These are phyloP conservation scores for Begonia loranthoides DNA, from an alignment of 306 rosid species.

Conservation along the genomic window DNA sequence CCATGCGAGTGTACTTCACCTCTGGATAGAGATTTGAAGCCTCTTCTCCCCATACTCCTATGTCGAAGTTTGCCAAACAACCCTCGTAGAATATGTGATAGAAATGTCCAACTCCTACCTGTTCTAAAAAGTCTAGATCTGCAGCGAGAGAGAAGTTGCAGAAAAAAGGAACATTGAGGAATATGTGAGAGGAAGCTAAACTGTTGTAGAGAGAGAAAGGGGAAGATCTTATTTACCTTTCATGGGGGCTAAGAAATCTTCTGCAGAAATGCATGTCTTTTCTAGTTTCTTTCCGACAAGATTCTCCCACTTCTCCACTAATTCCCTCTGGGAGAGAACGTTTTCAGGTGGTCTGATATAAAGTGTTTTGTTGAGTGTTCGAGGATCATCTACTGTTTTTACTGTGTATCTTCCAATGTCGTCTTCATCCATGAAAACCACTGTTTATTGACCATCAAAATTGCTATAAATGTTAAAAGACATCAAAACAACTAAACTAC, in stretches of 20 bases:
- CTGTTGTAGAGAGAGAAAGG: neutral
- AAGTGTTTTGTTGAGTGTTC: slow-evolving; percentile 70
- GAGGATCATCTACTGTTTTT: slow-evolving; percentile 60
- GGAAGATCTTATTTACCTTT: slow-evolving; percentile 29
- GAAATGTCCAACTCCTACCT: slow-evolving; percentile 60
- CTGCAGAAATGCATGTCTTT: slow-evolving; percentile 26
- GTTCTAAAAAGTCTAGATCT: slow-evolving; percentile 36
- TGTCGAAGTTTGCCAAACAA: slow-evolving; percentile 53
- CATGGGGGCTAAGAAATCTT: slow-evolving; percentile 47
- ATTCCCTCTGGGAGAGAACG: slow-evolving; percentile 49
- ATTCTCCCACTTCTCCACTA: slow-evolving; percentile 61
- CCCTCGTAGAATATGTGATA: slow-evolving; percentile 72
- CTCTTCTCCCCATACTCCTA: slow-evolving; percentile 57
- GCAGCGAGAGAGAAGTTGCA: neutral
- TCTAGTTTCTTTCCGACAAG: slow-evolving; percentile 36
- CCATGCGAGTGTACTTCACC: slow-evolving; percentile 59
- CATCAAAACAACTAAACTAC: too few relatives aligned
- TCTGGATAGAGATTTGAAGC: slow-evolving; percentile 84
- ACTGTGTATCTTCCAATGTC: slow-evolving; percentile 57
- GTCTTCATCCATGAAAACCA: slow-evolving; percentile 46
- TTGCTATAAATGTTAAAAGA: too few relatives aligned
- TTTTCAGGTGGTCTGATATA: slow-evolving; percentile 65
- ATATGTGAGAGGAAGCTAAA: neutral
- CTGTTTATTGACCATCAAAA: slow-evolving; percentile 12
- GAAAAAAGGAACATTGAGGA: too few relatives aligned